phyloP scores from a whole-genome alignment of 163 green algal species.

The Chlorella variabilis region DNA sequence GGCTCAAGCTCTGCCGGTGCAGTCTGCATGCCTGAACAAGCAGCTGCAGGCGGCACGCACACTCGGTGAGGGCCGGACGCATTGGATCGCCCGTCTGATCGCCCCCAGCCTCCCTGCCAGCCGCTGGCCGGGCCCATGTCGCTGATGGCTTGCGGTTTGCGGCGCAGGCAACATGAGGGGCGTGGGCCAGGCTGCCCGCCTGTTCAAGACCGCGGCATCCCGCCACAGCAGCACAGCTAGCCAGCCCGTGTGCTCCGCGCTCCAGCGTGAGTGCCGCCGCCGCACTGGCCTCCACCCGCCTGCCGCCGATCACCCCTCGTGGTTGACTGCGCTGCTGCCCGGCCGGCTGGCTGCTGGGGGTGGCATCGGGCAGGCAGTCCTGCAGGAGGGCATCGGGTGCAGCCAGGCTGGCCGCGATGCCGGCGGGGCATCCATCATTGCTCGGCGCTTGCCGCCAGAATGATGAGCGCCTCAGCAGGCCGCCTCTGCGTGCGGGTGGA shows the following conservation, averaged over 20 bases:
- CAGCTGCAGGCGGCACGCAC: constrained; percentile 6
- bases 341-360: no score
- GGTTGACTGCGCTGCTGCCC: no score
- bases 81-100: neutral
- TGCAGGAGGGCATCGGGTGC: no score
- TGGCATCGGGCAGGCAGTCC: no score
- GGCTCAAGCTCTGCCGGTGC: neutral
- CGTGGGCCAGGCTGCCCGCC: constrained; percentile 1
- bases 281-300: neutral
- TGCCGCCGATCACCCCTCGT: no score
- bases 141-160: neutral
- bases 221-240: neutral
- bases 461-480: no score
- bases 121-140: neutral
- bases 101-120: neutral
- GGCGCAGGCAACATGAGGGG: constrained; percentile 22
- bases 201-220: constrained; percentile 4
- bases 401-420: no score
- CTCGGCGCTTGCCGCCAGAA: no score
- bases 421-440: no score
- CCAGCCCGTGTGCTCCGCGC: neutral
- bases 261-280: constrained; percentile 26
- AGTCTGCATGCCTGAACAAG: constrained; percentile 18
- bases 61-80: neutral
- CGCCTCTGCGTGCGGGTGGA: no score